A percentile compares a stretch with the other conserved stretches of the same genome.
Conservation (phyloP, 257 asterid genomes). For the Ballota nigra region DNA sequence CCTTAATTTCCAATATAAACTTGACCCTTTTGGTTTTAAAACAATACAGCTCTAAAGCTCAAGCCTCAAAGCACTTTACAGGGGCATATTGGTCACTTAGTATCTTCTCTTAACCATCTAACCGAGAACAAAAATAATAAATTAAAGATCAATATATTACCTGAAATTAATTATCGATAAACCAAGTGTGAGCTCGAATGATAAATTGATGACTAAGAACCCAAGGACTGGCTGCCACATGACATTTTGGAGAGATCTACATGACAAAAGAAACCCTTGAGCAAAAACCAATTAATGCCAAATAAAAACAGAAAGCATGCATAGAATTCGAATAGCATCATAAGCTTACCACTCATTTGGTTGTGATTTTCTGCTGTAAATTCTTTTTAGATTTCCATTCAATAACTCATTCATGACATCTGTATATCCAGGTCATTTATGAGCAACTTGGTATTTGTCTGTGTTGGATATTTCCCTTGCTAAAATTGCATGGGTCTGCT, state of each 20-base stretch:
- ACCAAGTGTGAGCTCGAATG: slow-evolving; percentile 13
- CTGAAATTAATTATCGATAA: slow-evolving; percentile 17
- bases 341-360: slow-evolving; percentile 35
- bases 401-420: background rate
- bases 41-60: no score
- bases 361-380: slow-evolving; percentile 16
- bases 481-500: slow-evolving; percentile 51
- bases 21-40: no score
- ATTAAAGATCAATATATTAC: slow-evolving; percentile 18
- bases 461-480: slow-evolving; percentile 57
- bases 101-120: slow-evolving; percentile 5
- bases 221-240: slow-evolving; percentile 24
- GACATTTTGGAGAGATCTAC: slow-evolving; percentile 1
- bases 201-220: slow-evolving; percentile 12
- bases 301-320: background rate
- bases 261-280: slow-evolving; percentile 3
- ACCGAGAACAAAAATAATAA: background rate
- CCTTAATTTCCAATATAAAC: background rate
- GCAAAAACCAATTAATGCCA: slow-evolving; percentile 7
- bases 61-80: no score
- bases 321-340: slow-evolving; percentile 17
- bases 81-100: background rate
- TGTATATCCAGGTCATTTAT: slow-evolving; percentile 33
- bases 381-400: slow-evolving; percentile 15
- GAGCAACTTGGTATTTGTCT: slow-evolving; percentile 34